Evolutionary conservation across 306 rosid species (phyloP).

Genomic region (Acacia confusa): DNA sequence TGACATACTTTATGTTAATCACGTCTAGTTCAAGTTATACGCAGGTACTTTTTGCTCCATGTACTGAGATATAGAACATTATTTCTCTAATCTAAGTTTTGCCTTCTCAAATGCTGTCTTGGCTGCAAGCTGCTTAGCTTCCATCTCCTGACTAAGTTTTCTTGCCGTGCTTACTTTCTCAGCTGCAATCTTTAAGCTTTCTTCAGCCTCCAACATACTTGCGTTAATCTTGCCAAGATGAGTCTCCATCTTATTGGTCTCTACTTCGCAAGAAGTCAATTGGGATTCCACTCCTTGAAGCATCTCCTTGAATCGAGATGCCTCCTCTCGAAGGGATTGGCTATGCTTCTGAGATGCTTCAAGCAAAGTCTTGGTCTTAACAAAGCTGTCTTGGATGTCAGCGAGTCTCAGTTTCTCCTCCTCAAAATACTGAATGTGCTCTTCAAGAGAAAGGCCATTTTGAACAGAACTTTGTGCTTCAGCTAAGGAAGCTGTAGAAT

Average conservation of each 20-base stretch:
- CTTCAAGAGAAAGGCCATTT: constrained; percentile 25
- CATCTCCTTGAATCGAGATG: constrained; percentile 29
- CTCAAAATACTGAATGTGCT: constrained; percentile 10
- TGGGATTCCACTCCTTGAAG: constrained; percentile 20
- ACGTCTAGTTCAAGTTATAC: background rate
- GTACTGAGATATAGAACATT: background rate
- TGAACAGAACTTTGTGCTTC: constrained; percentile 25
- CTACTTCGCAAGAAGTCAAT: constrained; percentile 14
- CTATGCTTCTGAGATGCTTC: background rate
- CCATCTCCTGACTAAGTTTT: constrained; percentile 5
- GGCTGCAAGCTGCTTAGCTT: constrained; percentile 22
- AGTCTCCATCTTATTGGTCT: constrained; percentile 26
- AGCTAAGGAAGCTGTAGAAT: constrained; percentile 11
- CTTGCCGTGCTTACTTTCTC: background rate
- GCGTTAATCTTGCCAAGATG: constrained; percentile 14
- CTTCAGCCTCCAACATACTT: constrained; percentile 13
- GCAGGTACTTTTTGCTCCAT: background rate
- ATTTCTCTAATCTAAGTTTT: constrained; percentile 28
- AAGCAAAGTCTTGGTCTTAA: constrained; percentile 26
- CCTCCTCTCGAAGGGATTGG: constrained; percentile 31
- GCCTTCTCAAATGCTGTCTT: constrained; percentile 24
- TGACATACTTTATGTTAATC: background rate
- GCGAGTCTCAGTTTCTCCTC: constrained; percentile 30
- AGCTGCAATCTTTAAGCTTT: background rate
- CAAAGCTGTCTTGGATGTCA: background rate